These are phyloP conservation scores for Phascolomyces articulosus DNA, from an alignment of 371 early-diverging fungal species.

Conservation along the genomic window DNA sequence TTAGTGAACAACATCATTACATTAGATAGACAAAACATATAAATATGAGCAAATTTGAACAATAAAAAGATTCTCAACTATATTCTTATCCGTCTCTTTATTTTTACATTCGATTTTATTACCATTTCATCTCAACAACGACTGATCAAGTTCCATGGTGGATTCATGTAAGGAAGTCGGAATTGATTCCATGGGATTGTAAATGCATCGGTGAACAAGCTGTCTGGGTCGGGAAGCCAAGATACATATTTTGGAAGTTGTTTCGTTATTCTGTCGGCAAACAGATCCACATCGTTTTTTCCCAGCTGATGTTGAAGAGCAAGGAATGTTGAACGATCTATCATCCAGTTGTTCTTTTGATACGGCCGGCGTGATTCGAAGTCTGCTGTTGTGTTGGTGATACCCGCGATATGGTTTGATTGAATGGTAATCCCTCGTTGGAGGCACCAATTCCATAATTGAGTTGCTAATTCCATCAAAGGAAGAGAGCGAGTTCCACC, in stretches of 20 bases:
- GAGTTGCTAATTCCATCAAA: slow-evolving; percentile 21
- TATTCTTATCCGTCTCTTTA: too few relatives aligned
- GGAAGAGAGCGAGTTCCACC: slow-evolving; percentile 29
- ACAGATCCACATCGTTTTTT: slow-evolving; percentile 21
- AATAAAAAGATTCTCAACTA: too few relatives aligned
- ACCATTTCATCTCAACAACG: too few relatives aligned
- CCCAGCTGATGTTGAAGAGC: slow-evolving; percentile 16
- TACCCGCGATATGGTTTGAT: slow-evolving; percentile 24
- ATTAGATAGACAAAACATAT: too few relatives aligned
- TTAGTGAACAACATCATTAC: too few relatives aligned
- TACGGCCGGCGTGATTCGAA: slow-evolving; percentile 12
- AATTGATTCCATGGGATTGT: too few relatives aligned
- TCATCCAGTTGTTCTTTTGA: slow-evolving; percentile 14
- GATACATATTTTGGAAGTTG: slow-evolving; percentile 6
- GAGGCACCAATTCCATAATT: slow-evolving; percentile 24
- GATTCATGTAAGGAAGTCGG: too few relatives aligned
- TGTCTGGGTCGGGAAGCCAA: too few relatives aligned
- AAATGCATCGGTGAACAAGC: too few relatives aligned
- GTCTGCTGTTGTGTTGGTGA: slow-evolving; percentile 18
- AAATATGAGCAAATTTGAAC: too few relatives aligned
- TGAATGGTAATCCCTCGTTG: slow-evolving; percentile 13
- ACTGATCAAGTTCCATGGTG: too few relatives aligned
- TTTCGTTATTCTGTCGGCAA: slow-evolving; percentile 23
- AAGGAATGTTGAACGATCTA: slow-evolving; percentile 7
- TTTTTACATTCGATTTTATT: too few relatives aligned